Conservation (phyloP, 2,329 filamentous ascomycete genomes). For the Botryotinia globosa region DNA sequence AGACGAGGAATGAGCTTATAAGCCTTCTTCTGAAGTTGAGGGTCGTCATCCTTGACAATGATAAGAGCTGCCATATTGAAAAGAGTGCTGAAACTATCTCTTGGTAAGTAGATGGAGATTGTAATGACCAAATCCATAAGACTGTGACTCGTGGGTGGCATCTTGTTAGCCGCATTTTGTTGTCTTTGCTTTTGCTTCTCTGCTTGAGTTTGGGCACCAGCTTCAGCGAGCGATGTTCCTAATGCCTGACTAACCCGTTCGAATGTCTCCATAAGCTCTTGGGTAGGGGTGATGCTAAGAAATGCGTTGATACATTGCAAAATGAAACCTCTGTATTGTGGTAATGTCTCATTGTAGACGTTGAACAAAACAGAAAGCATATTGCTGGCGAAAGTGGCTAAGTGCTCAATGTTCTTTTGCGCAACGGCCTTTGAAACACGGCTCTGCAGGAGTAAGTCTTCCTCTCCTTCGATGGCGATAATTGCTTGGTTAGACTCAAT, state of each 20-base stretch:
- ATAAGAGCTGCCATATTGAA: slow-evolving; percentile 85
- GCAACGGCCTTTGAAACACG: slow-evolving; percentile 74
- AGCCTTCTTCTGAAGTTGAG: slow-evolving; percentile 96
- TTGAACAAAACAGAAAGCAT: slow-evolving; percentile 97
- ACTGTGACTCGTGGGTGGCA: slow-evolving; percentile 91
- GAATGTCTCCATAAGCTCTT: slow-evolving; percentile 85
- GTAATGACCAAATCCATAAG: slow-evolving; percentile 96
- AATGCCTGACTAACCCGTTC: slow-evolving; percentile 82
- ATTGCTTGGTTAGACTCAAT: slow-evolving; percentile 91
- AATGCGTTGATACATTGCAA: slow-evolving; percentile 94
- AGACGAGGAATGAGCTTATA: slow-evolving; percentile 96
- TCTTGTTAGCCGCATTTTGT: slow-evolving; percentile 58
- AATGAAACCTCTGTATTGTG: slow-evolving; percentile 86
- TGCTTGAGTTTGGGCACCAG: slow-evolving; percentile 60
- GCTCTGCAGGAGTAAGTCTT: slow-evolving; percentile 71
- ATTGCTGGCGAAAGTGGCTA: slow-evolving; percentile 78
- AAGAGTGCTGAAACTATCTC: slow-evolving; percentile 77
- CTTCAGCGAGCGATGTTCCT: slow-evolving; percentile 62
- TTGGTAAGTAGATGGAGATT: slow-evolving; percentile 87
- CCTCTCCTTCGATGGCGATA: slow-evolving; percentile 62
- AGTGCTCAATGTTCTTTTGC: slow-evolving; percentile 74
- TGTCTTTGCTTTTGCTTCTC: slow-evolving; percentile 61
- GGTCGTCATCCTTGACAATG: slow-evolving; percentile 76
- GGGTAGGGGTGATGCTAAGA: slow-evolving; percentile 76
- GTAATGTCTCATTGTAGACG: slow-evolving; percentile 93